A percentile compares a stretch with the other conserved stretches of the same genome.
phyloP scores from a whole-genome alignment of 1,139 yeast genomes.

The Magnusiomyces clavatus region DNA sequence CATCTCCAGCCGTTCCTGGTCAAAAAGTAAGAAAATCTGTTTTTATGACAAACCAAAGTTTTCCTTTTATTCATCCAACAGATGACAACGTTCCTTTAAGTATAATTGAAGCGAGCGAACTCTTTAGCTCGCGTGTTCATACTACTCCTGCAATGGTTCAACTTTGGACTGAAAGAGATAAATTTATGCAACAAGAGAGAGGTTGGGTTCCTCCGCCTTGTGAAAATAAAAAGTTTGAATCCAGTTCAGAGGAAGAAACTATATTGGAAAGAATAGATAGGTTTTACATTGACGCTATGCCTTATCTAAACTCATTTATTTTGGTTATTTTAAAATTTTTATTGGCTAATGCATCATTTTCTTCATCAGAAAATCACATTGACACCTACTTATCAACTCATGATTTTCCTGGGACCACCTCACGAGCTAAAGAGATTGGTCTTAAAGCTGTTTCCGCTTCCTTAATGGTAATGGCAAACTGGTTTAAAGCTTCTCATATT shows the following conservation, averaged over 20 bases:
- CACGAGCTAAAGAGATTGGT: conserved; percentile 55
- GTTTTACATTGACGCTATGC: conserved; percentile 47
- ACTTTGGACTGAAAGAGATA: conserved; percentile 61
- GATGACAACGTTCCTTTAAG: conserved; percentile 54
- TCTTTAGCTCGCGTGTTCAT: conserved; percentile 54
- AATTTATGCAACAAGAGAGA: conserved; percentile 69
- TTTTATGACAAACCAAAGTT: conserved; percentile 70
- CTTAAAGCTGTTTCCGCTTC: conserved; percentile 56
- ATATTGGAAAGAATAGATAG: conserved; percentile 52
- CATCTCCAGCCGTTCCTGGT: conserved; percentile 49
- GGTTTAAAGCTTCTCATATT: conserved; percentile 77
- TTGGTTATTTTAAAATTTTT: conserved; percentile 58
- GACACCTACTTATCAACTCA: conserved; percentile 13
- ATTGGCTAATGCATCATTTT: conserved; percentile 35
- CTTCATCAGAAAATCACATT: conserved; percentile 13
- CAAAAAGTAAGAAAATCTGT: conserved; percentile 58
- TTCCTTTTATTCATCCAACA: conserved; percentile 72
- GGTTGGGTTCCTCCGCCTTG: conserved; percentile 40
- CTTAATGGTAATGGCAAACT: conserved; percentile 47
- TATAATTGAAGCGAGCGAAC: conserved; percentile 65
- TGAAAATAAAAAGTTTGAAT: conserved; percentile 10
- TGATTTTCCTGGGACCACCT: conserved; percentile 24
- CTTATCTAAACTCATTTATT: conserved; percentile 53
- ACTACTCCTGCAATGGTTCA: conserved; percentile 62
- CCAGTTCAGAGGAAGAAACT: conserved; percentile 29